Conservation (phyloP, 108 stramenopile species). For the Chaetoceros muelleri region DNA sequence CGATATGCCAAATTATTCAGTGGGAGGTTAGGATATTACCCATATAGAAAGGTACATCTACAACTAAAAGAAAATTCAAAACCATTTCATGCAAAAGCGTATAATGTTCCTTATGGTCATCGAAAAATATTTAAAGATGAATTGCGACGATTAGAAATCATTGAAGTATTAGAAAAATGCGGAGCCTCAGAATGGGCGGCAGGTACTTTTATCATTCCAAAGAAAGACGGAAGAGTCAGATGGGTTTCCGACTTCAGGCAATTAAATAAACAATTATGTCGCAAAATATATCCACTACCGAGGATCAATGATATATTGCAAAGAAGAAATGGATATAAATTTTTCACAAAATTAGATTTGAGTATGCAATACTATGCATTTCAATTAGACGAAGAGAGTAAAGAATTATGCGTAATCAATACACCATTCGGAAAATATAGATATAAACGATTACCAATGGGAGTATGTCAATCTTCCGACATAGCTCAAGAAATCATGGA, state of each 20-base stretch:
- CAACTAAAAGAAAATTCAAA: slow-evolving; percentile 11
- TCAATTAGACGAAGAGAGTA: slow-evolving; percentile 15
- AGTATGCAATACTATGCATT: slow-evolving; percentile 32
- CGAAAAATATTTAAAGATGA: slow-evolving; percentile 21
- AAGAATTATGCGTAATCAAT: slow-evolving; percentile 8
- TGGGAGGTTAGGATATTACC: slow-evolving; percentile 25
- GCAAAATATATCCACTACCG: slow-evolving; percentile 22
- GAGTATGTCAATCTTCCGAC: slow-evolving; percentile 13
- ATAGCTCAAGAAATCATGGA: slow-evolving; percentile 24
- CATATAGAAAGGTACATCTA: slow-evolving; percentile 19
- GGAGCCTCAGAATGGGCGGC: slow-evolving; percentile 14
- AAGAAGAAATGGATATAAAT: slow-evolving; percentile 11
- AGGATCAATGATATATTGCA: slow-evolving; percentile 22
- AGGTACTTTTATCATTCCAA: slow-evolving; percentile 26
- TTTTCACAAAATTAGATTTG: slow-evolving; percentile 21
- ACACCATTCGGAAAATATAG: slow-evolving; percentile 23
- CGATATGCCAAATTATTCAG: slow-evolving; percentile 16
- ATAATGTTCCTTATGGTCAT: slow-evolving; percentile 11
- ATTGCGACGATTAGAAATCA: slow-evolving; percentile 8
- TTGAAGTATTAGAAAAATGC: slow-evolving; percentile 8
- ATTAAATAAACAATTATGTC: slow-evolving; percentile 16
- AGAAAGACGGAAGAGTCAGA: slow-evolving; percentile 25
- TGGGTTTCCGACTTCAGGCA: slow-evolving; percentile 28
- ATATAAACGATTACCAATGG: slow-evolving; percentile 16
- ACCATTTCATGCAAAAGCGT: slow-evolving; percentile 14